These are phyloP conservation scores for Sugiyamaella grinbergsii DNA, from an alignment of 1,139 yeast species.

Conservation along the genomic window DNA sequence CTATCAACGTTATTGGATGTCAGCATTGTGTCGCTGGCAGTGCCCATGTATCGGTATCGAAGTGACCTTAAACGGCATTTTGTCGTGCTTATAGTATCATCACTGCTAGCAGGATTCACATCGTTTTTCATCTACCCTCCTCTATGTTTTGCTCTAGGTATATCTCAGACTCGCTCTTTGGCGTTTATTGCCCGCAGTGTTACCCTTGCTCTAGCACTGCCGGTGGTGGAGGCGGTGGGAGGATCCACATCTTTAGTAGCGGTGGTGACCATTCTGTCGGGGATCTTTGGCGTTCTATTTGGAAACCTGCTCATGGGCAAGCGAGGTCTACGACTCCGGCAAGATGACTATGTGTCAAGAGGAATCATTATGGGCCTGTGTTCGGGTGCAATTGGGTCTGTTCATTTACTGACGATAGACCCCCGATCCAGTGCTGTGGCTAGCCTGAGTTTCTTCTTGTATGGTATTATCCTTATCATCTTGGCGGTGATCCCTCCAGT, in stretches of 20 bases:
- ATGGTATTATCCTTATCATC: conserved; percentile 73
- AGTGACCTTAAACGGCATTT: conserved; percentile 62
- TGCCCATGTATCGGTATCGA: conserved; percentile 78
- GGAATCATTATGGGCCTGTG: conserved; percentile 77
- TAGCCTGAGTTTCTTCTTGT: conserved; percentile 66
- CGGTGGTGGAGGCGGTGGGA: conserved; percentile 62
- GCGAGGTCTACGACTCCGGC: conserved; percentile 51
- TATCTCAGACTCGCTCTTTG: conserved; percentile 58
- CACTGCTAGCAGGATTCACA: conserved; percentile 56
- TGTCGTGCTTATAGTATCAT: conserved; percentile 60
- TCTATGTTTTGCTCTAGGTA: conserved; percentile 63
- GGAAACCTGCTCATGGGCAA: conserved; percentile 57
- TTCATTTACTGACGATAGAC: conserved; percentile 65
- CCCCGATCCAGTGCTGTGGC: conserved; percentile 83
- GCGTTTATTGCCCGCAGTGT: conserved; percentile 82
- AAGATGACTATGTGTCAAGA: conserved; percentile 69
- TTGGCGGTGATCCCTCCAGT: conserved; percentile 60
- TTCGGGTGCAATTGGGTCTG: conserved; percentile 83
- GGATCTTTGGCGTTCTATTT: conserved; percentile 70
- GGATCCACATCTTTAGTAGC: conserved; percentile 78
- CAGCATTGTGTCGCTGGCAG: conserved; percentile 70
- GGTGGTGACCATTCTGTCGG: conserved; percentile 75
- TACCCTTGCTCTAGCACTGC: conserved; percentile 80
- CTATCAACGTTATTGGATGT: conserved; percentile 71
- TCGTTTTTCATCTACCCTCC: conserved; percentile 73